Percentiles rank a stretch among this genome's conserved stretches.
phyloP scores from a whole-genome alignment of 2,329 filamentous ascomycete genomes.

The Bipolaris victoriae region DNA sequence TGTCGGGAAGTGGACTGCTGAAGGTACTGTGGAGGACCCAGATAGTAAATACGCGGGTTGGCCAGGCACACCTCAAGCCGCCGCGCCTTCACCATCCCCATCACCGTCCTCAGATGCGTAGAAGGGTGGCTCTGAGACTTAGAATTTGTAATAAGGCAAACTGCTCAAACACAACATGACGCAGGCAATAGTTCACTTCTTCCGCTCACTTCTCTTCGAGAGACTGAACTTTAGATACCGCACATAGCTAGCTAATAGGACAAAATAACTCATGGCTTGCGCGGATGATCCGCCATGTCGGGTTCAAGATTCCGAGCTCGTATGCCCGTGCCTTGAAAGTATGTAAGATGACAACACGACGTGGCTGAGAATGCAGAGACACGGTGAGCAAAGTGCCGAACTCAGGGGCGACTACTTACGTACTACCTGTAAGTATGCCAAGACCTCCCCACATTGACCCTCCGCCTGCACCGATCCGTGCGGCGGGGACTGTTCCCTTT shows the following conservation, averaged over 20 bases:
- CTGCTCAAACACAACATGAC: no score
- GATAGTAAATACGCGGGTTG: slow-evolving; percentile 38
- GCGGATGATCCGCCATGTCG: not conserved
- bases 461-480: not conserved
- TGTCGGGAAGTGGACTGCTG: slow-evolving; percentile 38
- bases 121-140: no score
- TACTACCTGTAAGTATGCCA: not conserved
- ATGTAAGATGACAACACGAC: not conserved
- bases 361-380: not conserved
- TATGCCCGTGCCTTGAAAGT: not conserved
- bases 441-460: not conserved
- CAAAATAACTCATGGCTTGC: not conserved
- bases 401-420: not conserved
- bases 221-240: no score
- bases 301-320: not conserved
- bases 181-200: no score
- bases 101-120: no score
- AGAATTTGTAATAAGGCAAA: no score
- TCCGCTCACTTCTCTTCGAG: no score
- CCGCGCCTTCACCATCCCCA: no score
- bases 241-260: no score
- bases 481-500: not conserved
- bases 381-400: not conserved
- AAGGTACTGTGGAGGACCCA: slow-evolving; percentile 34
- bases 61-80: slow-evolving; percentile 19